Evolutionary conservation across 805 yeast species (phyloP).

Genomic region (Candida takata): DNA sequence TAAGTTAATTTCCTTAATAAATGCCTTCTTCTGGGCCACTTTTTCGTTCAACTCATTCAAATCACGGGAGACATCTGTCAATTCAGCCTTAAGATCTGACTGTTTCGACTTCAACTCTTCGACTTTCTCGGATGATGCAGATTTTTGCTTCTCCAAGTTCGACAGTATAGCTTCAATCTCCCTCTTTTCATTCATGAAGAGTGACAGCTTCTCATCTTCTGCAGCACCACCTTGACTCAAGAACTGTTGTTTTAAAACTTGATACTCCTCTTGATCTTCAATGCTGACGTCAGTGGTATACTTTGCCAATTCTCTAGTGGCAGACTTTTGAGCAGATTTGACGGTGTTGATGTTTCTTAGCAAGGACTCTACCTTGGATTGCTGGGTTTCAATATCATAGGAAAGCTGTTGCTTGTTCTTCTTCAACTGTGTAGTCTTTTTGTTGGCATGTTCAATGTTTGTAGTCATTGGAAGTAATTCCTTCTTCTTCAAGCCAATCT

Average conservation of each 20-base stretch:
- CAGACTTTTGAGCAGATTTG: conserved; percentile 31
- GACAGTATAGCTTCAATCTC: conserved; percentile 34
- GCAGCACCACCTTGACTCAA: conserved; percentile 49
- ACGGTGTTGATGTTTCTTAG: conserved; percentile 43
- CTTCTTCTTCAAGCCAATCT: conserved; percentile 37
- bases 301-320: conserved; percentile 29
- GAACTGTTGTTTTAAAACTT: conserved; percentile 47
- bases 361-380: conserved; percentile 32
- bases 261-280: conserved; percentile 52
- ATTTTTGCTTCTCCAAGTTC: conserved; percentile 29
- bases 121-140: conserved; percentile 29
- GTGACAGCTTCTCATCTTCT: conserved; percentile 43
- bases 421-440: conserved; percentile 40
- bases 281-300: conserved; percentile 34
- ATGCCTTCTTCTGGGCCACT: conserved; percentile 33
- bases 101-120: conserved; percentile 28
- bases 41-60: conserved; percentile 27
- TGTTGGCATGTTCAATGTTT: conserved; percentile 40
- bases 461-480: conserved; percentile 58
- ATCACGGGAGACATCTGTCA: conserved; percentile 16
- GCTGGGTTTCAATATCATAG: conserved; percentile 48
- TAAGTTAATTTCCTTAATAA: conserved; percentile 34
- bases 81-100: conserved; percentile 23
- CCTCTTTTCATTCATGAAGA: conserved; percentile 37
- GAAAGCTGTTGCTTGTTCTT: conserved; percentile 43